Conservation (phyloP, 2,329 filamentous ascomycete genomes). For the Exophiala aquamarina region DNA sequence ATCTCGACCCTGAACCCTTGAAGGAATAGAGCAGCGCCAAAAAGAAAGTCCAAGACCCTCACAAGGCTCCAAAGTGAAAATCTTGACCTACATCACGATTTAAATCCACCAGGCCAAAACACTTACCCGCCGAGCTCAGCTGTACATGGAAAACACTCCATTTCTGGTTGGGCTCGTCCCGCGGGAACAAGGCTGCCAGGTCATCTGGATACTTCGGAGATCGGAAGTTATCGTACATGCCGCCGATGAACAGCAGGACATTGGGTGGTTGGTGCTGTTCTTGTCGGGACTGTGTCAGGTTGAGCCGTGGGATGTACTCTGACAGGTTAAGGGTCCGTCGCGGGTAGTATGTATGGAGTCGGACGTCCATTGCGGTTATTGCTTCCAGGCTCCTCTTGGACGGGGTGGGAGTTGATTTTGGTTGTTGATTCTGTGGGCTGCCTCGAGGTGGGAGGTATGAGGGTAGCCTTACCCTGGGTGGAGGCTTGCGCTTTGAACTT, state of each 20-base stretch:
- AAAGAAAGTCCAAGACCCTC: too few relatives aligned
- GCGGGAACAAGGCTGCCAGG: conserved; percentile 48
- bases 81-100: conserved; percentile 43
- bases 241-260: conserved; percentile 59
- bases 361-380: conserved; percentile 1
- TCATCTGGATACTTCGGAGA: conserved; percentile 54
- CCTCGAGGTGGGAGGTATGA: too few relatives aligned
- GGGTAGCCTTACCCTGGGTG: too few relatives aligned
- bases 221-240: conserved; percentile 58
- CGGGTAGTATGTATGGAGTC: conserved; percentile 23
- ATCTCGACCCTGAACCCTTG: too few relatives aligned
- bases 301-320: conserved; percentile 13
- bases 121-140: conserved; percentile 53
- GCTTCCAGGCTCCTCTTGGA: not conserved
- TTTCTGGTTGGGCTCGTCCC: conserved; percentile 29
- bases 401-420: too few relatives aligned
- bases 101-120: conserved; percentile 56
- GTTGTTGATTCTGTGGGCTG: too few relatives aligned
- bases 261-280: conserved; percentile 17
- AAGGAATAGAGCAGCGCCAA: too few relatives aligned
- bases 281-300: not conserved
- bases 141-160: conserved; percentile 56
- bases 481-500: too few relatives aligned
- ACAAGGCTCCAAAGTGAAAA: not conserved
- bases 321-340: conserved; percentile 20